Evolutionary conservation across 2,329 filamentous ascomycete genomes (phyloP), one percentile per base, ranked within the genome.

Genomic region (Atkinsonella hypoxylon): DNA sequence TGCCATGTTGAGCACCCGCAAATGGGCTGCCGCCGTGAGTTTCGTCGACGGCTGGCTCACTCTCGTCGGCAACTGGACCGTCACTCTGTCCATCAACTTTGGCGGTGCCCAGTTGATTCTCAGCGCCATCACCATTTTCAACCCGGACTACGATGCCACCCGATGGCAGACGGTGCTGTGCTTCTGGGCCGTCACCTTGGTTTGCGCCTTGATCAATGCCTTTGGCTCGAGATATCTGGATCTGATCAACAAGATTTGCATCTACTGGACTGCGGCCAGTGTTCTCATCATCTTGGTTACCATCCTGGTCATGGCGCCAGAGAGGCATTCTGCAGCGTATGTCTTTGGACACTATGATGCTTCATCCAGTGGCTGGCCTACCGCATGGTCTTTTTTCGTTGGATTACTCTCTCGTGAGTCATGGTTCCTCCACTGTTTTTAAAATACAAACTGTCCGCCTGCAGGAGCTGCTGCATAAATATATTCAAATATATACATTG

Each of bases 31-130:
- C 0, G 64, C 81, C 22, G 75, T 86, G 36, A 84, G 81, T 45
- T 89, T 83, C 72, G 75, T 83, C 53, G 86, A 83, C 2, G 85
- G 84, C 44, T 89, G 84, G 84, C 84, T 83, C 57, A 84, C 81
- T 54, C 78, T 83, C 49, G 82, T 82, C 34, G 83, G 83, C 44
- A 87, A 85, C 79, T 82, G 85, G 59, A 80, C 80, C 30, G 68
- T 88, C 45, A 82, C 81, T 1, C 79, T 85, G 36, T 85, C 82
- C 1, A 85, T 82, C 54, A 84, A 84, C n/a, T 75, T 87, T 42
- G 74, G 87, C 5, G 83, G 82, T 42, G 83, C 80, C 53, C 77
- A 85, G 62, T 75, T 89, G 47, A 78, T 89, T 50, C 65, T 85
- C 12, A 81, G 81, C 48, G 75, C 85, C 48, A 82, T 87, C 51